Evolutionary conservation across 129 eudicot genomes (phyloP).

Genomic region (Silybum marianum): DNA sequence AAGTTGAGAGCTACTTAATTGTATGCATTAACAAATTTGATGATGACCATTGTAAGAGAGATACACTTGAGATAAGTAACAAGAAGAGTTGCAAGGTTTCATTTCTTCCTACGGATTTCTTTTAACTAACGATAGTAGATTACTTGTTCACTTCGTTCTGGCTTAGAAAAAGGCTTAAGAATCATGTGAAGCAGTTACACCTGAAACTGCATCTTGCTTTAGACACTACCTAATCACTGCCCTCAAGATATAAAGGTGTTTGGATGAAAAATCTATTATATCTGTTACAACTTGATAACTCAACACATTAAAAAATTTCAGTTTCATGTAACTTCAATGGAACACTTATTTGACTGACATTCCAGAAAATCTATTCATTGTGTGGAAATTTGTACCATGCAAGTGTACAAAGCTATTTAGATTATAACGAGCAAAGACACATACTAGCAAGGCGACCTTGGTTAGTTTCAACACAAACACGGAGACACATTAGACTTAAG

Average conservation of each 20-base stretch:
- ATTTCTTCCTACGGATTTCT: not conserved
- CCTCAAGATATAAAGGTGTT: not conserved
- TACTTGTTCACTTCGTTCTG: not conserved
- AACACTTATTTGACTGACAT: not conserved
- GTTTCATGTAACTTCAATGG: not conserved
- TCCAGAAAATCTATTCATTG: not conserved
- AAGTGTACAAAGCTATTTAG: not conserved
- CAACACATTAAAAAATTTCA: not conserved
- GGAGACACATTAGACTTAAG: not conserved
- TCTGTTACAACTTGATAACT: not conserved
- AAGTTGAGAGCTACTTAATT: not conserved
- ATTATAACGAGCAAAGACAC: not conserved
- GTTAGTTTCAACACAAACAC: not conserved
- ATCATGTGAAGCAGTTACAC: not conserved
- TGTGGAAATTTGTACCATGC: not conserved
- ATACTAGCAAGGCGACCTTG: not conserved
- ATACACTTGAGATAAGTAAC: no score
- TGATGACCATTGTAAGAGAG: not conserved
- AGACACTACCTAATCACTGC: not conserved
- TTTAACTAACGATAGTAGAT: not conserved
- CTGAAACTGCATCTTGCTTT: not conserved
- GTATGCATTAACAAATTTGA: not conserved
- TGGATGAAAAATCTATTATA: not conserved
- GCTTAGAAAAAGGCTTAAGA: not conserved
- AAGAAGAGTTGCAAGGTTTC: not conserved